phyloP scores from a whole-genome alignment of 805 yeast species.

The Yarrowia phangngaensis region DNA sequence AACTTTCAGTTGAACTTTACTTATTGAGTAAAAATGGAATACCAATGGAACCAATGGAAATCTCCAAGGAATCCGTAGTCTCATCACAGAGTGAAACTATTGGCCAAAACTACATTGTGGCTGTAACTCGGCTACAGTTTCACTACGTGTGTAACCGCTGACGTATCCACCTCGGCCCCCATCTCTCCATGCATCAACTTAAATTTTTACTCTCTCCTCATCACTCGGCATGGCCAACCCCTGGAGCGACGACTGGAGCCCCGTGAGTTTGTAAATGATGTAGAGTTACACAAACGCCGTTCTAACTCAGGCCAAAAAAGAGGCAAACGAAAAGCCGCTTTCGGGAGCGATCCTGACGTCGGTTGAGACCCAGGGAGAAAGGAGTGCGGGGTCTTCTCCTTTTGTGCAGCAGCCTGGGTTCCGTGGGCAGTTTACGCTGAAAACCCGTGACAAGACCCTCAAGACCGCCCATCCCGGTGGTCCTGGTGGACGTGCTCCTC shows the following conservation, averaged over 20 bases:
- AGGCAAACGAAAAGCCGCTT: slow-evolving; percentile 8
- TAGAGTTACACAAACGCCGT: not conserved
- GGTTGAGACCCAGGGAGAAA: slow-evolving; percentile 2
- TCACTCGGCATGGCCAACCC: slow-evolving; percentile 27
- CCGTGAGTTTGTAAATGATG: slow-evolving; percentile 9
- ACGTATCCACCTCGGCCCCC: not conserved
- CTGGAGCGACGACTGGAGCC: slow-evolving; percentile 26
- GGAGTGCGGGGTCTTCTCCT: not conserved
- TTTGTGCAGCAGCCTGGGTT: slow-evolving; percentile 17
- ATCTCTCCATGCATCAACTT: slow-evolving; percentile 2
- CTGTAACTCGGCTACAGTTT: too few relatives aligned
- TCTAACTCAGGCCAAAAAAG: slow-evolving; percentile 18
- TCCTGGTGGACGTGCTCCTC: not conserved
- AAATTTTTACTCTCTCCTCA: slow-evolving; percentile 5
- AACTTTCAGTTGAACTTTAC: too few relatives aligned
- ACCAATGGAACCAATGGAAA: too few relatives aligned
- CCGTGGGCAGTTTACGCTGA: slow-evolving; percentile 22
- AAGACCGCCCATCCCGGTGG: not conserved
- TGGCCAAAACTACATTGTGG: too few relatives aligned
- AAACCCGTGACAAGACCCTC: slow-evolving; percentile 21
- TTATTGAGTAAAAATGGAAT: too few relatives aligned
- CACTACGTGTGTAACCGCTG: too few relatives aligned
- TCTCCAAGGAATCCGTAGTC: too few relatives aligned
- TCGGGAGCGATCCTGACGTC: slow-evolving; percentile 15
- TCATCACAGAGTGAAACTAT: too few relatives aligned